A percentile compares a stretch with the other conserved stretches of the same genome.
Conservation (phyloP, 129 eudicot species). For the Escallonia rubra region DNA sequence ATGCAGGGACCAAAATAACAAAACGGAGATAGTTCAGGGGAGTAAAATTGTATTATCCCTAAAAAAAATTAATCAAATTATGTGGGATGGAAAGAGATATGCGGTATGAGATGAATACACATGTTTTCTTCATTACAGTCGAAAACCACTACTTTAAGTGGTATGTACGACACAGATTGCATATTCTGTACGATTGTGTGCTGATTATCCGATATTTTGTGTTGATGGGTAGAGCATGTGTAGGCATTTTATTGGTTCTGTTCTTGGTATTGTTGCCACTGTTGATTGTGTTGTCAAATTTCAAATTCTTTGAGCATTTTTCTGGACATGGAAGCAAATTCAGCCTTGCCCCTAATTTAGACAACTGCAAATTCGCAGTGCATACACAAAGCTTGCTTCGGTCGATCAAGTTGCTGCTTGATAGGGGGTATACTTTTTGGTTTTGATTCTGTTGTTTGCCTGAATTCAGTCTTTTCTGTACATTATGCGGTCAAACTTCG, state of each 20-base stretch:
- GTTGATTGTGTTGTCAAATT: constrained; percentile 29
- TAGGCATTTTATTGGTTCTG: constrained; percentile 17
- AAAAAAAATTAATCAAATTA: too few relatives aligned
- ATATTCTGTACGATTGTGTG: too few relatives aligned
- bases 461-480: too few relatives aligned
- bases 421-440: constrained; percentile 14
- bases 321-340: constrained; percentile 23
- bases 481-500: too few relatives aligned
- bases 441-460: not conserved
- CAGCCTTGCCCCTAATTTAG: constrained; percentile 23
- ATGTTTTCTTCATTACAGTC: too few relatives aligned
- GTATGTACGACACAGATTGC: too few relatives aligned
- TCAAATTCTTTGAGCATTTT: constrained; percentile 19
- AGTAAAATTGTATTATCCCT: too few relatives aligned
- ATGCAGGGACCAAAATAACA: too few relatives aligned
- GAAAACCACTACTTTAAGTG: too few relatives aligned
- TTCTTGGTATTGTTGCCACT: constrained; percentile 14
- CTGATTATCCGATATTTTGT: not conserved
- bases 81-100: too few relatives aligned
- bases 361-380: constrained; percentile 24
- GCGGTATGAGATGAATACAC: too few relatives aligned
- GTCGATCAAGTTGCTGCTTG: constrained; percentile 24
- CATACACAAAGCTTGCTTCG: constrained; percentile 11
- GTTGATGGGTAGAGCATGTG: constrained; percentile 32
- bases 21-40: too few relatives aligned